Evolutionary conservation across 2,329 filamentous ascomycete species (phyloP).

Genomic region (Fusarium sp.): DNA sequence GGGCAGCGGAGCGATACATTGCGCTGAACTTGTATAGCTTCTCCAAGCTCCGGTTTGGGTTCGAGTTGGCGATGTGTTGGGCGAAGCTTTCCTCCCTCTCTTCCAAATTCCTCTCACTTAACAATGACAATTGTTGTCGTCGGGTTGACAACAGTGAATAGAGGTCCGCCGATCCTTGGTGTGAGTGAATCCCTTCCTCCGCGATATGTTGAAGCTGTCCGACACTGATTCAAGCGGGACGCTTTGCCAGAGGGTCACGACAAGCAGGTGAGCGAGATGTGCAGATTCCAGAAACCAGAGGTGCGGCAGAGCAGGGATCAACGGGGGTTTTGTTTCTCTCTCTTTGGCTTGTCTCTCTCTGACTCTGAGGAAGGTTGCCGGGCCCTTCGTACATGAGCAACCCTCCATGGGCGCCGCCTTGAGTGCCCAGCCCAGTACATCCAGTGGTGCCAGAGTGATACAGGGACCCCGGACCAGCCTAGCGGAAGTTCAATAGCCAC

Average conservation of each 20-base stretch:
- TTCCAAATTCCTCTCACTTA: background rate
- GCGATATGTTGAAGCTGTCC: slow-evolving; percentile 25
- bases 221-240: slow-evolving; percentile 9
- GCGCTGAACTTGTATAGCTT: background rate
- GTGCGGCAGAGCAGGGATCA: slow-evolving; percentile 16
- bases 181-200: slow-evolving; percentile 11
- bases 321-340: slow-evolving; percentile 34
- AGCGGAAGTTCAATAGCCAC: slow-evolving; percentile 29
- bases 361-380: slow-evolving; percentile 8
- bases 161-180: background rate
- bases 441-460: background rate
- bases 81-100: background rate
- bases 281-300: background rate
- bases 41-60: background rate
- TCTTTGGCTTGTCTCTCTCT: slow-evolving; percentile 15
- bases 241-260: slow-evolving; percentile 1
- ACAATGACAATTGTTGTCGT: background rate
- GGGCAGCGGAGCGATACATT: slow-evolving; percentile 35
- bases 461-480: slow-evolving; percentile 26
- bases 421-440: background rate
- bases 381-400: slow-evolving; percentile 10
- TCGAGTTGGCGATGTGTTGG: background rate
- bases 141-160: background rate
- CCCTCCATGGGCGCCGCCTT: slow-evolving; percentile 7
- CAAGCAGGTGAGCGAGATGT: slow-evolving; percentile 5